These are phyloP conservation scores for Aspergillus cejpii DNA, from an alignment of 2,329 filamentous ascomycete species.

Conservation along the genomic window DNA sequence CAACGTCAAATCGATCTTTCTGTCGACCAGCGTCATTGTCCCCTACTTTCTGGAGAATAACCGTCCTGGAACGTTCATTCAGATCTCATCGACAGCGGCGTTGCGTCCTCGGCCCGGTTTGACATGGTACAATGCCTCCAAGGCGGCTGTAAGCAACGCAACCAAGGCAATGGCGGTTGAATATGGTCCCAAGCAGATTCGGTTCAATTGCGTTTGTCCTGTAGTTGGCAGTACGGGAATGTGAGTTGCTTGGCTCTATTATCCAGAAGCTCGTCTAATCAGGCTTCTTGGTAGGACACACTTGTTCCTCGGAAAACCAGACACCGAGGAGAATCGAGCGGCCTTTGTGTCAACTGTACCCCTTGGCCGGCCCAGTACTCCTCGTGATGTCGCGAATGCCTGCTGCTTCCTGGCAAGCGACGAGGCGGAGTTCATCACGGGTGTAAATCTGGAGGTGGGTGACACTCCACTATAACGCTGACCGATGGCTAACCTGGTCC, in stretches of 20 bases:
- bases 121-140: slow-evolving; percentile 40
- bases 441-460: slow-evolving; percentile 55
- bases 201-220: slow-evolving; percentile 24
- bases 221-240: slow-evolving; percentile 20
- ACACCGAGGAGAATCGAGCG: slow-evolving; percentile 35
- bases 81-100: slow-evolving; percentile 37
- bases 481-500: not conserved
- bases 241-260: slow-evolving; percentile 8
- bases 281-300: slow-evolving; percentile 55
- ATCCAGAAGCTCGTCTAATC: slow-evolving; percentile 48
- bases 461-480: not conserved
- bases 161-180: slow-evolving; percentile 24
- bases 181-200: slow-evolving; percentile 19
- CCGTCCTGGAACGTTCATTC: slow-evolving; percentile 34
- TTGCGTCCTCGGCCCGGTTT: slow-evolving; percentile 35
- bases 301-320: slow-evolving; percentile 44
- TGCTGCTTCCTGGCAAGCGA: slow-evolving; percentile 62
- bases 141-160: slow-evolving; percentile 35
- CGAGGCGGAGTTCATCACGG: slow-evolving; percentile 62
- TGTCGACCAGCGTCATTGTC: slow-evolving; percentile 29
- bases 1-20: slow-evolving; percentile 38
- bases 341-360: slow-evolving; percentile 35
- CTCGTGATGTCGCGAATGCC: slow-evolving; percentile 59
- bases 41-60: slow-evolving; percentile 32
- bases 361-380: slow-evolving; percentile 29